These are phyloP conservation scores for Euphorbia pulcherrima DNA, from an alignment of 345 rosid species.

Conservation along the genomic window DNA sequence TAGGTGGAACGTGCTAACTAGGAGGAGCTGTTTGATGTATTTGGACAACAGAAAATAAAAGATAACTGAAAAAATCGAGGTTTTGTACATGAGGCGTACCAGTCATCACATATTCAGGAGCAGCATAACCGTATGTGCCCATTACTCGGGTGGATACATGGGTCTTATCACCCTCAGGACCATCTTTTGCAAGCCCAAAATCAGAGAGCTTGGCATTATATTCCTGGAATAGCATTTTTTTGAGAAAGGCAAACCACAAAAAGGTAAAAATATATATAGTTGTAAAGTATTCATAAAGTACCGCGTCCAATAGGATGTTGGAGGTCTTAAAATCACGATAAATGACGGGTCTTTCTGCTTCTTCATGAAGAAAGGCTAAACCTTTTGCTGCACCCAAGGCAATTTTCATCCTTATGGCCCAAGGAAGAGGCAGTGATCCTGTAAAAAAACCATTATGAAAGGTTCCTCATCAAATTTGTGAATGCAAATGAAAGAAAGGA, in stretches of 20 bases:
- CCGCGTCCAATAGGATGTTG: conserved; percentile 85
- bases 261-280: conserved; percentile 1
- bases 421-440: conserved; percentile 97
- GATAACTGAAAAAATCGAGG: not conserved
- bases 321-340: conserved; percentile 98
- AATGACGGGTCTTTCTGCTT: conserved; percentile 88
- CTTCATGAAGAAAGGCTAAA: conserved; percentile 96
- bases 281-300: conserved; percentile 26
- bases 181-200: conserved; percentile 98
- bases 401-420: conserved; percentile 94
- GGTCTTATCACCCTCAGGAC: conserved; percentile 96
- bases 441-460: conserved; percentile 16
- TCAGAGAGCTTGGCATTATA: conserved; percentile 95
- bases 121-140: conserved; percentile 98
- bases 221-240: conserved; percentile 47
- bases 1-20: too few relatives aligned
- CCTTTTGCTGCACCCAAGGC: conserved; percentile 96
- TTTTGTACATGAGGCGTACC: conserved; percentile 40
- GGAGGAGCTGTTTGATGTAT: too few relatives aligned
- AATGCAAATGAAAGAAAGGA: conserved; percentile 1
- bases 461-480: not conserved
- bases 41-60: too few relatives aligned
- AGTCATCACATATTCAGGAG: conserved; percentile 98
- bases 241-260: conserved; percentile 18
- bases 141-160: conserved; percentile 97